phyloP scores from a whole-genome alignment of 768 basidiomycete species.

The Galerina sulciceps region DNA sequence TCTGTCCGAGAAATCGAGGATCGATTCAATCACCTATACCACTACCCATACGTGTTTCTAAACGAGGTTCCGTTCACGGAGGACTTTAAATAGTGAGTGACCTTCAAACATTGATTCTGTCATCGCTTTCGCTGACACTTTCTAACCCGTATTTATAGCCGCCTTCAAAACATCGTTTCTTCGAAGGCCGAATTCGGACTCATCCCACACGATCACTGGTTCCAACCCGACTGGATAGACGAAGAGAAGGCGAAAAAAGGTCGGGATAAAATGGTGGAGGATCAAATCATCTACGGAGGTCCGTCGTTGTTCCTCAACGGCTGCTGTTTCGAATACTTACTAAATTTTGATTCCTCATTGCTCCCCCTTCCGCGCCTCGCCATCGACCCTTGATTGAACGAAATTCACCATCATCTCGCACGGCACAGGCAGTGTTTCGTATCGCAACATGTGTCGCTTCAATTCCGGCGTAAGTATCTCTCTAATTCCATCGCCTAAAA shows the following conservation, averaged over 20 bases:
- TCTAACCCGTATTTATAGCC: not conserved
- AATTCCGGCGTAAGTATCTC: conserved; percentile 59
- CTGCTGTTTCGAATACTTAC: too few species aligned
- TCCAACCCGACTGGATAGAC: conserved; percentile 79
- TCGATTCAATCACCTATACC: conserved; percentile 76
- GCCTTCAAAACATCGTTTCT: conserved; percentile 31
- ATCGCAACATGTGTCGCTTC: conserved; percentile 80
- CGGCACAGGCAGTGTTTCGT: conserved; percentile 31
- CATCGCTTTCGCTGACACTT: not conserved
- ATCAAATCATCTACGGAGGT: conserved; percentile 50
- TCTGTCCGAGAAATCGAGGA: conserved; percentile 81
- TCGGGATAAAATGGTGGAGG: conserved; percentile 64
- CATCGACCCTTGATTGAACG: too few species aligned
- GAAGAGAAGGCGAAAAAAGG: conserved; percentile 62
- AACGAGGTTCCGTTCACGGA: conserved; percentile 84
- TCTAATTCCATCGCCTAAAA: conserved; percentile 22
- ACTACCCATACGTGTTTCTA: conserved; percentile 88
- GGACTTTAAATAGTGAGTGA: conserved; percentile 68
- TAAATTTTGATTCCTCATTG: too few species aligned
- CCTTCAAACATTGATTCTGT: not conserved
- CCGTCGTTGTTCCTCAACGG: not conserved
- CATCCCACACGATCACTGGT: conserved; percentile 75
- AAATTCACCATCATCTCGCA: too few species aligned
- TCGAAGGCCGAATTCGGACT: conserved; percentile 55
- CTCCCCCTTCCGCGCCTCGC: too few species aligned